Base-by-base conservation (phyloP, 257 asterid species). In the Rauvolfia tetraphylla region DNA sequence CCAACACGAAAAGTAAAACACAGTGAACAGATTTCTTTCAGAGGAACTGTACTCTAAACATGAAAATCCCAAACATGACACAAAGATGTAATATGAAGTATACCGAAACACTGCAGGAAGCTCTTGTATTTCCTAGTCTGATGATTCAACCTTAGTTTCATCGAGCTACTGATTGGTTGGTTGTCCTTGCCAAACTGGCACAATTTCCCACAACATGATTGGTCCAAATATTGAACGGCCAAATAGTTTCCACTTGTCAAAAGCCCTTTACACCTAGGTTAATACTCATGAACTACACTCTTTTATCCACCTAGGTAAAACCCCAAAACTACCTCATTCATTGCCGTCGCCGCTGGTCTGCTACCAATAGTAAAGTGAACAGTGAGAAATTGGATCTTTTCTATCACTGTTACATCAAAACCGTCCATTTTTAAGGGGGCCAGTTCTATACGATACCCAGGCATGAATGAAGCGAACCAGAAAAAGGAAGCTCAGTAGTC, bases 151-250 rank as follows among this genome's bases (percentile, higher is more conserved):
- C 98, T 91, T 95, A 95, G 88, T 86, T 88, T 91, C 89, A 73
- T 86, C 98, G 97, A 95, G 86, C 49, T 80, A 84, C 84, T 88
- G 93, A 89, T 86, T 91, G 95, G 96, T 87, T 87, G 51, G 51
- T 41, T 8, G 89, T 85, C 71, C 73, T 76, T 80, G 85, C 87
- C 88, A 48, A 79, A 83, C 83, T 87, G 90, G 86, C 89, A 78
- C 86, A 74, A 68, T 77, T 78, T 84, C 97, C 83, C 75, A 83
- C 73, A 59, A 81, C 75, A 73, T 81, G 81, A 92, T 89, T 86
- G 92, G 87, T 77, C 80, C 89, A 78, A 76, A 1, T 57, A 61
- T 85, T 85, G 39, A 10, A 68, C 31, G 77, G 62, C 8, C 66
- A 44, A 17, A 71, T 63, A 17, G 7, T 1, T 44, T 75, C 78